Evolutionary conservation across 2,329 filamentous ascomycete genomes (phyloP).

Genomic region (Aspergillus calidoustus): DNA sequence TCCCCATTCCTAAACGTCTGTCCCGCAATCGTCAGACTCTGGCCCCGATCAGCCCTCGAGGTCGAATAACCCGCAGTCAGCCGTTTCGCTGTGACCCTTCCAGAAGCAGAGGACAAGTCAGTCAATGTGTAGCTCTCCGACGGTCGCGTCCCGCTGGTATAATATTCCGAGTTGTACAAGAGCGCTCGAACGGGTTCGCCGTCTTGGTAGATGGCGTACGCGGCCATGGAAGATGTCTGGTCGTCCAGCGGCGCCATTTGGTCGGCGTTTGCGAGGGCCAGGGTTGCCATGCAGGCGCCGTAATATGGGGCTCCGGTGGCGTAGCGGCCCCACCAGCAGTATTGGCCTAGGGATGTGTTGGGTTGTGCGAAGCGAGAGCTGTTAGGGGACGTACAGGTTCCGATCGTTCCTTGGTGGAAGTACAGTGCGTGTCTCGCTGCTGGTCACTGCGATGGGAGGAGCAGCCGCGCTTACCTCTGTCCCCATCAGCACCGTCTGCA

Average conservation of each 20-base stretch:
- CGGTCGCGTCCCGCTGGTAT: conserved; percentile 30
- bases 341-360: conserved; percentile 38
- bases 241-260: conserved; percentile 53
- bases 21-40: conserved; percentile 51
- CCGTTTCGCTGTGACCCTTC: conserved; percentile 48
- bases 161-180: conserved; percentile 44
- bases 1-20: conserved; percentile 53
- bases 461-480: conserved; percentile 25
- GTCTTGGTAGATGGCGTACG: conserved; percentile 51
- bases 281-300: conserved; percentile 55
- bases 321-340: conserved; percentile 56
- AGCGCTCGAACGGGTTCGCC: conserved; percentile 45
- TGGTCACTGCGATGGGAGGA: neutral
- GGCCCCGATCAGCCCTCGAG: conserved; percentile 51
- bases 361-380: neutral
- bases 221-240: conserved; percentile 49
- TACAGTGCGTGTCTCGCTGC: conserved; percentile 38
- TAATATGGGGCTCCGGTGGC: conserved; percentile 58
- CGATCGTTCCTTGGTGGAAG: conserved; percentile 58
- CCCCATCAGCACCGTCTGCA: conserved; percentile 38
- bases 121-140: conserved; percentile 48
- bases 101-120: conserved; percentile 41
- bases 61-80: conserved; percentile 50
- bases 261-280: conserved; percentile 51
- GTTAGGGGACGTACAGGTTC: conserved; percentile 48